Evolutionary conservation across 495 filamentous ascomycete species (phyloP).

Genomic region (Penicillium daleae): DNA sequence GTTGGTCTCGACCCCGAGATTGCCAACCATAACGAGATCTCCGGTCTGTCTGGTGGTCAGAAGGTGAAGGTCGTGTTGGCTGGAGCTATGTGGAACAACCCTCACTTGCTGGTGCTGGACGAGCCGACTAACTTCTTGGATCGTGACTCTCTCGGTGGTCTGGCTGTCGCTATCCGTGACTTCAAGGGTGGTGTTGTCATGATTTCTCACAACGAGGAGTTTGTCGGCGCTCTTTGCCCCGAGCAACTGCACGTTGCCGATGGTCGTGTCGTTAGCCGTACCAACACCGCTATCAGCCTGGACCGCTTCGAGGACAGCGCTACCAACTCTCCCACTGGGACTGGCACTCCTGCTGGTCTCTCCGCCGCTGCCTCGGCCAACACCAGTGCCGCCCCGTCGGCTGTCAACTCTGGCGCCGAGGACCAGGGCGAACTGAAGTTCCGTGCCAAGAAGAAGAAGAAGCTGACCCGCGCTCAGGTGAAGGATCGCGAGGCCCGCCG

Average conservation of each 20-base stretch:
- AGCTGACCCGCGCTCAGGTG: constrained; percentile 92
- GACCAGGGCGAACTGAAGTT: constrained; percentile 85
- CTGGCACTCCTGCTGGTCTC: constrained; percentile 55
- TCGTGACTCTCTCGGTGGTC: constrained; percentile 91
- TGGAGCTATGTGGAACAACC: constrained; percentile 99
- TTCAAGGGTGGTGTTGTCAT: constrained; percentile 98
- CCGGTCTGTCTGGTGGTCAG: constrained; percentile 95
- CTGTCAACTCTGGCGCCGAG: constrained; percentile 84
- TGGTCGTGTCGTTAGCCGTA: constrained; percentile 83
- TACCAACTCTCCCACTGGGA: constrained; percentile 59
- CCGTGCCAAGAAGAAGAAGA: constrained; percentile 96
- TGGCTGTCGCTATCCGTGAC: constrained; percentile 95
- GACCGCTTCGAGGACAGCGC: constrained; percentile 87
- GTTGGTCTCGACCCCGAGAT: constrained; percentile 96
- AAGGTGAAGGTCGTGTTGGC: constrained; percentile 99
- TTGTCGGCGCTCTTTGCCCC: constrained; percentile 89
- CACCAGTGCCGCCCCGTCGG: constrained; percentile 67
- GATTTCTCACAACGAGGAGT: constrained; percentile 99
- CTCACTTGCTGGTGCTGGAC: constrained; percentile 94
- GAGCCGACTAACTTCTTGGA: constrained; percentile 99
- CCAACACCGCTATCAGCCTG: constrained; percentile 66
- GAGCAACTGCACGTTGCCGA: constrained; percentile 95
- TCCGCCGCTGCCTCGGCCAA: constrained; percentile 55
- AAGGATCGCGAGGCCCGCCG: constrained; percentile 91
- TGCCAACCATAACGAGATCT: constrained; percentile 98